phyloP scores from a whole-genome alignment of 176 grass and related monocot genomes.

The Bonia amplexicaulis region DNA sequence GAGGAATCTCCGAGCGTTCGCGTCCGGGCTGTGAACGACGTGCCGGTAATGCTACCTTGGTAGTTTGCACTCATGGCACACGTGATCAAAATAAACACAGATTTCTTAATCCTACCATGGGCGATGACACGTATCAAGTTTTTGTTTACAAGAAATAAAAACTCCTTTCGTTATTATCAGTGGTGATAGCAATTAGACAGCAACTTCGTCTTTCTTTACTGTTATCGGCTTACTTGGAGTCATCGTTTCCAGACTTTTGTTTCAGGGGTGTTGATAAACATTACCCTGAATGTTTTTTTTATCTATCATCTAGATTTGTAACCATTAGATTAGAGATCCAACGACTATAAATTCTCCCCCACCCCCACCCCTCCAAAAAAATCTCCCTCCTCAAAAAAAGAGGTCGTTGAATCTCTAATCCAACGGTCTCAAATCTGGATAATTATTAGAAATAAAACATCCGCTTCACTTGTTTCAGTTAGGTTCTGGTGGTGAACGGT shows the following conservation, averaged over 20 bases:
- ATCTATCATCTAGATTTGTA: too few species aligned
- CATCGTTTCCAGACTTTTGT: background rate
- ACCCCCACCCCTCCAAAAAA: too few species aligned
- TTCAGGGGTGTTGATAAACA: too few species aligned
- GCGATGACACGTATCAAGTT: background rate
- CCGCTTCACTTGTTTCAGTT: too few species aligned
- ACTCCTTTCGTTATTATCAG: background rate
- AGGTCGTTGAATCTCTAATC: too few species aligned
- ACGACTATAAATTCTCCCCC: too few species aligned
- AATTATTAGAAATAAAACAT: too few species aligned
- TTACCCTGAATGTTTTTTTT: too few species aligned
- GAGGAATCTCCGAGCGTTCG: constrained; percentile 37
- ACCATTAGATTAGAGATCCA: too few species aligned
- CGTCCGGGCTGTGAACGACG: background rate
- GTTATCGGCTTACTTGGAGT: background rate
- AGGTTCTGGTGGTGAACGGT: background rate
- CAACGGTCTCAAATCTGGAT: too few species aligned
- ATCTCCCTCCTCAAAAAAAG: too few species aligned
- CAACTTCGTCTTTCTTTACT: background rate
- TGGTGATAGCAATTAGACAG: background rate
- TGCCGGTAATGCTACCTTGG: background rate
- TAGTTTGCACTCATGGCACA: background rate
- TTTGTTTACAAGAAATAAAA: background rate
- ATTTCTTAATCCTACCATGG: background rate
- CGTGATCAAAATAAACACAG: background rate